Conservation (phyloP, 2,329 filamentous ascomycete species). For the Furcasterigmium sp. region DNA sequence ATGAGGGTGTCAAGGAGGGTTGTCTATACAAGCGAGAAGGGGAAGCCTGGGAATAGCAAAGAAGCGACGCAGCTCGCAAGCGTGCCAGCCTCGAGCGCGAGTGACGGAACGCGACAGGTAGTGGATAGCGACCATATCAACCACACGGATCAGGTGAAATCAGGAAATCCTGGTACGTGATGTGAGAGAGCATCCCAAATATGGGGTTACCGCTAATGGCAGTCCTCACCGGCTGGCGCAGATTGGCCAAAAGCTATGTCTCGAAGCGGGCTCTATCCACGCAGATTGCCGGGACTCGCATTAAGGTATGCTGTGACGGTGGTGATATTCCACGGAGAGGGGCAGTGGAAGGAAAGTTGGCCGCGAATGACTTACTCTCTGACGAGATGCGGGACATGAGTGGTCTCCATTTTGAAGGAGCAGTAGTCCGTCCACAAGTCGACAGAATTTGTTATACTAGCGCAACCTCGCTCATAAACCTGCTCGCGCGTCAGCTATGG, state of each 20-base stretch:
- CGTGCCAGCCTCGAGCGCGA: not conserved
- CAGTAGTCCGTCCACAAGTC: conserved; percentile 98
- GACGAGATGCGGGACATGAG: conserved; percentile 88
- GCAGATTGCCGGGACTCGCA: conserved; percentile 19
- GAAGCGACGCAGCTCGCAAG: not conserved
- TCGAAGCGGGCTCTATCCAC: not conserved
- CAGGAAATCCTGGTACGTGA: conserved; percentile 58
- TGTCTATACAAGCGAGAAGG: not conserved
- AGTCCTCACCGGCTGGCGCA: conserved; percentile 63
- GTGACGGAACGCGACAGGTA: conserved; percentile 19
- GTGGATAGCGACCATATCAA: conserved; percentile 31
- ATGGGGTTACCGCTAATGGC: conserved; percentile 51
- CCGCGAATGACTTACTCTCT: conserved; percentile 93
- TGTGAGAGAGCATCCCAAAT: conserved; percentile 61
- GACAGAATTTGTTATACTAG: conserved; percentile 87
- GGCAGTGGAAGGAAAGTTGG: conserved; percentile 53
- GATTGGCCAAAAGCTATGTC: not conserved
- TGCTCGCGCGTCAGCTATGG: conserved; percentile 25
- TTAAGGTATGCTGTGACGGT: conserved; percentile 37
- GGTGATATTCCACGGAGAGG: conserved; percentile 41
- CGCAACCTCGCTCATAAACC: conserved; percentile 94
- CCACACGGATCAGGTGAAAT: conserved; percentile 30
- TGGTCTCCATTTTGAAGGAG: conserved; percentile 95
- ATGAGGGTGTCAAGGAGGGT: conserved; percentile 5
- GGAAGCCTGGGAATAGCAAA: conserved; percentile 10